Conservation (phyloP, 108 stramenopile species). For the Cyclotella atomus region DNA sequence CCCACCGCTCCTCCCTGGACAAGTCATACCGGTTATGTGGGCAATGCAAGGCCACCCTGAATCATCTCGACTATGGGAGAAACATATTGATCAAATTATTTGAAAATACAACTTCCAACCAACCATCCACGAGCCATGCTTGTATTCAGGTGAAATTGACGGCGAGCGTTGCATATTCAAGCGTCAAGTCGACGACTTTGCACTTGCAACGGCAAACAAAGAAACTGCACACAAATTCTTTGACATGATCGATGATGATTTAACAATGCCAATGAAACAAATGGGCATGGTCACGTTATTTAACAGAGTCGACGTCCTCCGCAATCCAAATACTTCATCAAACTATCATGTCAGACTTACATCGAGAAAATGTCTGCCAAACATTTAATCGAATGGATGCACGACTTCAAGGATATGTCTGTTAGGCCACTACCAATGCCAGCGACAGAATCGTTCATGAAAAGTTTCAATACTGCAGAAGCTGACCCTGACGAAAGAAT, state of each 20-base stretch:
- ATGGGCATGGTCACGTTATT: conserved; percentile 30
- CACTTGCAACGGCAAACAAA: background rate
- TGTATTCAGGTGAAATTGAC: conserved; percentile 15
- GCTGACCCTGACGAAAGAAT: background rate
- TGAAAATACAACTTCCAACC: background rate
- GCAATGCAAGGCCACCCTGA: conserved; percentile 2
- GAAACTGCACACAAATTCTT: background rate
- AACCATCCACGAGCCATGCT: conserved; percentile 19
- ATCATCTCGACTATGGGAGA: no score
- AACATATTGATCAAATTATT: conserved; percentile 1
- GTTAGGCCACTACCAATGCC: background rate
- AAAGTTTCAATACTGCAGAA: background rate
- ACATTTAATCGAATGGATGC: conserved; percentile 39
- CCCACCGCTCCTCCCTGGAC: background rate
- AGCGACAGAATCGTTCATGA: no score
- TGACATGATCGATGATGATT: conserved; percentile 2
- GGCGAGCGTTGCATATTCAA: conserved; percentile 3
- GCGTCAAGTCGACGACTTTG: conserved; percentile 32
- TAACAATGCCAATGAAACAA: conserved; percentile 24
- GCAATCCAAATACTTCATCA: conserved; percentile 40
- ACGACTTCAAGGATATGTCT: background rate
- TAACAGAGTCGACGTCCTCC: conserved; percentile 41
- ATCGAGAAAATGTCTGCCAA: conserved; percentile 26
- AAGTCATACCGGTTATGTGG: conserved; percentile 5
- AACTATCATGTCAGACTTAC: conserved; percentile 35